Base-by-base conservation (phyloP, 305 asterid species). In the Ilex paraguariensis region DNA sequence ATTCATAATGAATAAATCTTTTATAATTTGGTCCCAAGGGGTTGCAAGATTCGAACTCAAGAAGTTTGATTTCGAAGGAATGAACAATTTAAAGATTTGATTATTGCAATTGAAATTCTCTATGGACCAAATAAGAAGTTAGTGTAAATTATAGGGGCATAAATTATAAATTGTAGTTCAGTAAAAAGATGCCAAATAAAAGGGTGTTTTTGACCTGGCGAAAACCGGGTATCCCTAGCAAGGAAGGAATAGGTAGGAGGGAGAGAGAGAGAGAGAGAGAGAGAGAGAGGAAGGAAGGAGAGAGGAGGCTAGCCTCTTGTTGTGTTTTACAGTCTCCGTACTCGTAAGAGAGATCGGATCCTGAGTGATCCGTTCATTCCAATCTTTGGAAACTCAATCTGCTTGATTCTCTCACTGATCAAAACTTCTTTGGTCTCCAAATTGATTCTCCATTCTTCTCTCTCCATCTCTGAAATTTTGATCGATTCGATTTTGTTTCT, bases 401-500 rank as follows among this genome's bases (percentile, higher is more conserved):
- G 28, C 15, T 31, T 36, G 56, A 33, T 54, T 31, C 46, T 58
- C 31, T 59, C 59, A 50, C 54, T 14, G 15, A 9, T 50, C 54
- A 6, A n/a, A 21, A 21, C 28, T 21, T 21, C 1, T 21, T 21
- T 1, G 28, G 28, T 21, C 28, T 21, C 28, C 28, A 21, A 21
- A 21, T 21, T 50, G 54, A 7, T 50, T n/a, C 17, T 50, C n/a
- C 54, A 50, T 14, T 50, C 54, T 52, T 21, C 10, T 52, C 56
- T n/a, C 56, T n/a, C 6, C 1, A 32, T 7, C 31, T 52, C 11
- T 21, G 7, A 39, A 49, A 15, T 73, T 78, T 79, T 75, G 74
- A 69, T 73, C 73, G 56, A 44, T 68, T 61, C 42, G 28, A 53
- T 49, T 56, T 60, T 15, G 44, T 9, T 21, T 60, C 42, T 46